Conservation (phyloP, 192 early-diverging fungal species). For the Coemansia sp. region DNA sequence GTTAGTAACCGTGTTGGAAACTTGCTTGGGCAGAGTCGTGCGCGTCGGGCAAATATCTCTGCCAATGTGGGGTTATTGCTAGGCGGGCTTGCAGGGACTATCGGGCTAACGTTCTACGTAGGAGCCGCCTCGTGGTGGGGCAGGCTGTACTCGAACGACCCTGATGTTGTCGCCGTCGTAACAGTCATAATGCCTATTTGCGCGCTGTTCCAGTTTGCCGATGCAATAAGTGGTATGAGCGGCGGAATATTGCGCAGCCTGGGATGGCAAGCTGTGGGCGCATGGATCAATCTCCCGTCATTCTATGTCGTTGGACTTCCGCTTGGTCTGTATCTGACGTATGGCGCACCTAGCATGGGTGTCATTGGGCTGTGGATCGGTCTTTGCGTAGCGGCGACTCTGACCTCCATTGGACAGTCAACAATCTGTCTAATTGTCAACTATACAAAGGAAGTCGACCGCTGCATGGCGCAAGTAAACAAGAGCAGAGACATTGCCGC, state of each 20-base stretch:
- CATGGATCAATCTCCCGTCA: constrained; percentile 54
- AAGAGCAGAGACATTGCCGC: background rate
- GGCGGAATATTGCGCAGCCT: constrained; percentile 60
- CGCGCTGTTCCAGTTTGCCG: constrained; percentile 69
- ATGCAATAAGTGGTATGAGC: constrained; percentile 63
- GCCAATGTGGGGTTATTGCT: constrained; percentile 30
- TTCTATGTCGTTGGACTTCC: constrained; percentile 62
- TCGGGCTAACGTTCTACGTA: constrained; percentile 18
- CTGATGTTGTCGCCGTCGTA: constrained; percentile 68
- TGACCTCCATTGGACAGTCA: constrained; percentile 39
- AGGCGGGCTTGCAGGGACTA: constrained; percentile 15
- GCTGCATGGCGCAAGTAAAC: constrained; percentile 38
- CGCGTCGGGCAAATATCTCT: constrained; percentile 35
- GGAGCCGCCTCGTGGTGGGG: constrained; percentile 48
- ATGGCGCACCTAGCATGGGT: constrained; percentile 33
- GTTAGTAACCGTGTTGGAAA: constrained; percentile 60
- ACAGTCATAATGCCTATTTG: constrained; percentile 74
- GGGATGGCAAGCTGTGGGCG: constrained; percentile 59
- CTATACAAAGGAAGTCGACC: constrained; percentile 34
- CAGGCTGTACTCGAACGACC: constrained; percentile 66
- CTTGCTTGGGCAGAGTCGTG: constrained; percentile 44
- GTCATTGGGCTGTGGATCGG: constrained; percentile 55
- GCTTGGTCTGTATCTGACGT: constrained; percentile 59
- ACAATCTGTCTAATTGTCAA: constrained; percentile 22
- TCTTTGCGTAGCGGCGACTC: constrained; percentile 28